Evolutionary conservation across 2,329 filamentous ascomycete species (phyloP).

Genomic region (Fusarium stilboides): DNA sequence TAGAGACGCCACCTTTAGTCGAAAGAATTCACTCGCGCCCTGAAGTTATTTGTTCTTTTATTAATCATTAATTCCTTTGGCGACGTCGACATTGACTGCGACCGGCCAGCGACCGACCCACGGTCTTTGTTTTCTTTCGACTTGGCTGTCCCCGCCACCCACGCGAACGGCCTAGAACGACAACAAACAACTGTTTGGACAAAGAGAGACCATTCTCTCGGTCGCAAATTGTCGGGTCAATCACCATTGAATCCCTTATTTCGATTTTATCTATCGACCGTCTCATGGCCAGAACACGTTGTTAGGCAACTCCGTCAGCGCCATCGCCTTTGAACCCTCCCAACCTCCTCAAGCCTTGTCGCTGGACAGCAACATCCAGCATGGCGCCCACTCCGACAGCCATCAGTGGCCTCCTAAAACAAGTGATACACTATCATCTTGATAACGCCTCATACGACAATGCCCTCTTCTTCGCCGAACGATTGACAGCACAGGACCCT

Average conservation of each 20-base stretch:
- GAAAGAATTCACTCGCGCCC: slow-evolving; percentile 6
- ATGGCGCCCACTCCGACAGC: slow-evolving; percentile 70
- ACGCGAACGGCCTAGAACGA: slow-evolving; percentile 44
- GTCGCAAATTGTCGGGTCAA: slow-evolving; percentile 20
- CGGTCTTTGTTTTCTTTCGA: slow-evolving; percentile 51
- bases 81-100: slow-evolving; percentile 37
- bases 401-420: slow-evolving; percentile 68
- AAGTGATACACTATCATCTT: slow-evolving; percentile 78
- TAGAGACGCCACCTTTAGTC: slow-evolving; percentile 4
- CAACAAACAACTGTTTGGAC: slow-evolving; percentile 36
- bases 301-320: slow-evolving; percentile 42
- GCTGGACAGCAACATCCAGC: slow-evolving; percentile 47
- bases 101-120: slow-evolving; percentile 38
- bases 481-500: slow-evolving; percentile 86
- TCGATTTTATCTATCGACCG: slow-evolving; percentile 16
- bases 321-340: slow-evolving; percentile 29
- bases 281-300: slow-evolving; percentile 51
- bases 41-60: slow-evolving; percentile 22
- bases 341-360: slow-evolving; percentile 23
- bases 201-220: slow-evolving; percentile 16
- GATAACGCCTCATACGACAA: slow-evolving; percentile 93
- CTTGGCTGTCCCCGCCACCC: slow-evolving; percentile 43
- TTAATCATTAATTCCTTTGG: slow-evolving; percentile 45
- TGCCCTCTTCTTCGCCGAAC: slow-evolving; percentile 92
- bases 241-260: slow-evolving; percentile 17